phyloP scores from a whole-genome alignment of 352 stramenopile genomes.

The Pythium oligandrum region DNA sequence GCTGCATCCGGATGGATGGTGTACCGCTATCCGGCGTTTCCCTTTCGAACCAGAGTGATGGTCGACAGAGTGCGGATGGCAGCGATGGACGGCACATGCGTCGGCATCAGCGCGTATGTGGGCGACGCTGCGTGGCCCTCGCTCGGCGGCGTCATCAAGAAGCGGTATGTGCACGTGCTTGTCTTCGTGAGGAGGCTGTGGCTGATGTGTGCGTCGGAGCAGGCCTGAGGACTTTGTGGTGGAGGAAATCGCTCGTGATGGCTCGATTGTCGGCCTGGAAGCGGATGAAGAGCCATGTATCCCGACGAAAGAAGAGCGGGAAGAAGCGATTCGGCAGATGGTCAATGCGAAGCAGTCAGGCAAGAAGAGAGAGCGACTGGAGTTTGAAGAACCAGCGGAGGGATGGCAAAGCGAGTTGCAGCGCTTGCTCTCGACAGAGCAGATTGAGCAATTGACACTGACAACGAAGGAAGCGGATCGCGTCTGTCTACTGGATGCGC shows the following conservation, averaged over 20 bases:
- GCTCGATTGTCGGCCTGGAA: constrained; percentile 27
- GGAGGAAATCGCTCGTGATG: constrained; percentile 46
- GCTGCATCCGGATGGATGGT: too few species aligned
- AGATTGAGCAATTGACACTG: constrained; percentile 1
- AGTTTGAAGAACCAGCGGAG: constrained; percentile 39
- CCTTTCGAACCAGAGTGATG: not conserved
- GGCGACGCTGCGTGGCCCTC: constrained; percentile 4
- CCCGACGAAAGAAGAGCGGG: constrained; percentile 28
- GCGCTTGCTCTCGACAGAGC: constrained; percentile 19
- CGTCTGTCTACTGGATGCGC: constrained; percentile 25
- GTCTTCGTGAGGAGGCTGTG: not conserved
- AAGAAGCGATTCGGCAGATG: constrained; percentile 17
- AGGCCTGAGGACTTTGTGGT: constrained; percentile 69
- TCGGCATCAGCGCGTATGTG: constrained; percentile 52
- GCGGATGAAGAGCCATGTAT: constrained; percentile 13
- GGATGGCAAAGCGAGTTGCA: constrained; percentile 49
- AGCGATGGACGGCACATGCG: constrained; percentile 17
- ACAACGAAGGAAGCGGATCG: not conserved
- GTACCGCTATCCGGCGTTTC: too few species aligned
- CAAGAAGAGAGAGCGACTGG: constrained; percentile 34
- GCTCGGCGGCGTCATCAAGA: constrained; percentile 39
- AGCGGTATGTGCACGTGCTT: constrained; percentile 29
- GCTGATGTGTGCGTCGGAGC: not conserved
- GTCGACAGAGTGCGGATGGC: not conserved
- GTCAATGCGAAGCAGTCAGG: constrained; percentile 19